Evolutionary conservation across 345 rosid species (phyloP).

Genomic region (Arabidopsis suecica): DNA sequence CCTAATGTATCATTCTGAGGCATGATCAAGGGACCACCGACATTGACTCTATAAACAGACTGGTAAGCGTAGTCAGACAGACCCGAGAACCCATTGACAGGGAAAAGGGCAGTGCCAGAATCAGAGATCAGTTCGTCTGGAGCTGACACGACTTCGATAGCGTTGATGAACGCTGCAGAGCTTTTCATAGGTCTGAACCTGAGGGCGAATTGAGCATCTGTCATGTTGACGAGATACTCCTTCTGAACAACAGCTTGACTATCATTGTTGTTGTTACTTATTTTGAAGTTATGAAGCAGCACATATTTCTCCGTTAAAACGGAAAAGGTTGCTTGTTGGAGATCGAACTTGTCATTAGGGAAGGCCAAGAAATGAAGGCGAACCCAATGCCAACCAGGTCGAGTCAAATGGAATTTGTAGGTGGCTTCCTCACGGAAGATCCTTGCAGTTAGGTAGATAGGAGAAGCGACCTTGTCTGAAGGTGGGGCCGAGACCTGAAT

Average conservation of each 20-base stretch:
- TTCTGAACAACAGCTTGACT: slow-evolving; percentile 48
- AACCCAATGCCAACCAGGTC: slow-evolving; percentile 78
- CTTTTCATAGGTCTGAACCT: slow-evolving; percentile 57
- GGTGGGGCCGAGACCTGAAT: slow-evolving; percentile 53
- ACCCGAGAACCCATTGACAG: slow-evolving; percentile 52
- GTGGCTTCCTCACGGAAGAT: slow-evolving; percentile 62
- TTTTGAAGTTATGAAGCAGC: slow-evolving; percentile 66
- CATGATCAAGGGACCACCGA: slow-evolving; percentile 73
- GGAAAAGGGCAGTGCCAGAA: slow-evolving; percentile 59
- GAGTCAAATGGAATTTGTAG: slow-evolving; percentile 54
- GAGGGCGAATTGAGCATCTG: slow-evolving; percentile 56
- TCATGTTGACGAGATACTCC: slow-evolving; percentile 68
- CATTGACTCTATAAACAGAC: slow-evolving; percentile 66
- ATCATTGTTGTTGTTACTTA: slow-evolving; percentile 43
- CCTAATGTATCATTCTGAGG: slow-evolving; percentile 63
- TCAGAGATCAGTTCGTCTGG: slow-evolving; percentile 67
- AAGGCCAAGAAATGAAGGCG: slow-evolving; percentile 69
- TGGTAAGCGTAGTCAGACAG: slow-evolving; percentile 56
- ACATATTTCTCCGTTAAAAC: slow-evolving; percentile 63
- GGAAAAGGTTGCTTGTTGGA: slow-evolving; percentile 58
- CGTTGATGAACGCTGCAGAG: slow-evolving; percentile 74
- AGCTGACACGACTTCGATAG: slow-evolving; percentile 76
- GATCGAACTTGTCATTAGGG: slow-evolving; percentile 52
- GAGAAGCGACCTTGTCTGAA: slow-evolving; percentile 60
- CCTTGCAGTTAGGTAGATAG: slow-evolving; percentile 62